Percentiles rank a stretch among this genome's conserved stretches.
phyloP scores from a whole-genome alignment of 108 stramenopile species.

The Pseudonitzschia pungens region DNA sequence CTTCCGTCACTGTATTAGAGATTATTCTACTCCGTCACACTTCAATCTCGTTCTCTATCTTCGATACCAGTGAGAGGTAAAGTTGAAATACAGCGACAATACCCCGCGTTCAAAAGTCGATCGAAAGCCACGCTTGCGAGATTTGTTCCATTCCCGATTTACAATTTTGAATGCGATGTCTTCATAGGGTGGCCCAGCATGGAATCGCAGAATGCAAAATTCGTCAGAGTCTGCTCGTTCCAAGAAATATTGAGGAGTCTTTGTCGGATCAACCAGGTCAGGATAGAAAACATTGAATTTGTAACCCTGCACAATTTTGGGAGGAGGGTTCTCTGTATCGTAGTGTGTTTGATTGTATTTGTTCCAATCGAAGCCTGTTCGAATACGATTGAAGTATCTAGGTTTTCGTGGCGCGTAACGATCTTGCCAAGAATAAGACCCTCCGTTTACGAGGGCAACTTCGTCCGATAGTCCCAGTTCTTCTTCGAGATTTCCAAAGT shows the following conservation, averaged over 20 bases:
- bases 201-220: constrained; percentile 96
- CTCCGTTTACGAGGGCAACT: constrained; percentile 41
- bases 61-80: constrained; percentile 94
- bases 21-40: background rate
- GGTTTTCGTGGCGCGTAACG: constrained; percentile 97
- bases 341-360: constrained; percentile 99
- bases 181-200: constrained; percentile 98
- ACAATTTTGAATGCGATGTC: constrained; percentile 99
- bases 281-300: constrained; percentile 99
- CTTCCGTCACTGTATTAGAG: background rate
- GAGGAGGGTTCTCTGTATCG: constrained; percentile 98
- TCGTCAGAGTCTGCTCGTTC: constrained; percentile 89
- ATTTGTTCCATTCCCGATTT: constrained; percentile 96
- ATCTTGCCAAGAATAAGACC: constrained; percentile 85
- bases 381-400: constrained; percentile 98
- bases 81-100: constrained; percentile 94
- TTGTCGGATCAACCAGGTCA: constrained; percentile 94
- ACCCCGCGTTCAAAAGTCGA: constrained; percentile 98
- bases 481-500: constrained; percentile 88
- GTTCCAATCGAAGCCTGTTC: constrained; percentile 99
- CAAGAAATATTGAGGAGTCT: constrained; percentile 91
- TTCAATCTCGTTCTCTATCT: constrained; percentile 47
- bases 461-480: constrained; percentile 81
- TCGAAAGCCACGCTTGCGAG: constrained; percentile 90
- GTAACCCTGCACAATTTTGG: constrained; percentile 99